These are phyloP conservation scores for Scutellaria galericulata DNA, from an alignment of 257 asterid species.

Conservation along the genomic window DNA sequence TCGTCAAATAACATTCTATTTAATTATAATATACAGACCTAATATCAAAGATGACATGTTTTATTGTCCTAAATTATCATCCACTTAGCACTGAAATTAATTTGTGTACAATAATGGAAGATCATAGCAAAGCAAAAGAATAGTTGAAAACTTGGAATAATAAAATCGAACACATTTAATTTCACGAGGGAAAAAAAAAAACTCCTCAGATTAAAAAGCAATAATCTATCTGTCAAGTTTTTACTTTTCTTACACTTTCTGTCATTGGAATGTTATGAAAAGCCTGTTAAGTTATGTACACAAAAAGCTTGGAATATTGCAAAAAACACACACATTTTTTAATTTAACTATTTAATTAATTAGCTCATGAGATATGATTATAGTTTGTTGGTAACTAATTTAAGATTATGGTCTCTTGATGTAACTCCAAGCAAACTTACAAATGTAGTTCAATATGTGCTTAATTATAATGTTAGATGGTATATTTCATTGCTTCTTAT, in stretches of 20 bases:
- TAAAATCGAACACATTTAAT: conserved; percentile 21
- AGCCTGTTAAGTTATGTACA: conserved; percentile 29
- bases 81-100: neutral
- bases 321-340: neutral
- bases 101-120: conserved; percentile 5
- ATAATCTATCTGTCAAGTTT: conserved; percentile 27
- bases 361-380: conserved; percentile 32
- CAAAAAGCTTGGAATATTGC: conserved; percentile 51
- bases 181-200: conserved; percentile 14
- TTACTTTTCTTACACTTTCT: conserved; percentile 41
- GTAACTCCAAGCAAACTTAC: conserved; percentile 47
- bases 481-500: conserved; percentile 61
- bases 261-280: conserved; percentile 35
- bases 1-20: too few relatives aligned
- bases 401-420: conserved; percentile 25
- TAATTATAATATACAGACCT: too few relatives aligned
- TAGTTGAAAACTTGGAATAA: conserved; percentile 38
- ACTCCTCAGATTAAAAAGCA: conserved; percentile 8
- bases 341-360: neutral
- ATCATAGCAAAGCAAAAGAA: conserved; percentile 39
- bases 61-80: neutral
- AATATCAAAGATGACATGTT: too few relatives aligned
- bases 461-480: conserved; percentile 15
- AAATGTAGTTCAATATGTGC: conserved; percentile 19
- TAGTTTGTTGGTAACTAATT: conserved; percentile 34